Base-by-base conservation (phyloP, 2,329 filamentous ascomycete genomes). In the Alternaria novae-zelandiae region DNA sequence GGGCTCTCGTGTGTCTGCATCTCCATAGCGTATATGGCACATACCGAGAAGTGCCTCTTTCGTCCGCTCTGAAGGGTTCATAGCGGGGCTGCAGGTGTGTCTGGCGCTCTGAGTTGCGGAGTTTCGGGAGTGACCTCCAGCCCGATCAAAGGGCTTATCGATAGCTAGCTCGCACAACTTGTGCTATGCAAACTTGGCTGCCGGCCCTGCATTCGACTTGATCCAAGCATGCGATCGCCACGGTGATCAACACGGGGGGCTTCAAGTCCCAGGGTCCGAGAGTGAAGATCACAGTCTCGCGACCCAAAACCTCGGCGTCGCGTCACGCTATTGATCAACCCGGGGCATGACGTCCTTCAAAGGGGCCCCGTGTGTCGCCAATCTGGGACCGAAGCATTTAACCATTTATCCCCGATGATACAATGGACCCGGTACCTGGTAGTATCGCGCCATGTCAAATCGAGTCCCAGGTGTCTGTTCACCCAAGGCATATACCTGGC, bases 61-160 rank as follows among this genome's bases (percentile, higher is more conserved):
- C 56, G 81, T 83, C 64, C 79, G 79, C 44, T 81, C 76, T 20
- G 78, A 77, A 46, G 78, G 69, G 49, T 83, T 81, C 81, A 83
- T 83, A 12, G 61, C 61, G 56, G 55, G 17, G n/a, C 25, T 41
- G 36, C 15, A n/a, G 54, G 5, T 47, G 20, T 26, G 44, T 26
- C 43, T 43, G 44, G 41, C 50, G 63, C 45, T 51, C 23, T 30
- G 43, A 54, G 50, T 25, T 53, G 49, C 13, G 36, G 41, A 54
- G 55, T 26, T 55, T 54, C 20, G 51, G 46, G 46, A 41, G 45
- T 44, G 58, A n/a, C 30, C 25, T 61, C 41, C 30, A 47, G 28
- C 45, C n/a, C 30, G 30, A 53, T 49, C 54, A 13, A 45, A 43
- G 5, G 11, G 30, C 59, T 62, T 63, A 63, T 63, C 60, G 60